Evolutionary conservation across 2,329 filamentous ascomycete genomes (phyloP).

Genomic region (Monosporascus sp.): DNA sequence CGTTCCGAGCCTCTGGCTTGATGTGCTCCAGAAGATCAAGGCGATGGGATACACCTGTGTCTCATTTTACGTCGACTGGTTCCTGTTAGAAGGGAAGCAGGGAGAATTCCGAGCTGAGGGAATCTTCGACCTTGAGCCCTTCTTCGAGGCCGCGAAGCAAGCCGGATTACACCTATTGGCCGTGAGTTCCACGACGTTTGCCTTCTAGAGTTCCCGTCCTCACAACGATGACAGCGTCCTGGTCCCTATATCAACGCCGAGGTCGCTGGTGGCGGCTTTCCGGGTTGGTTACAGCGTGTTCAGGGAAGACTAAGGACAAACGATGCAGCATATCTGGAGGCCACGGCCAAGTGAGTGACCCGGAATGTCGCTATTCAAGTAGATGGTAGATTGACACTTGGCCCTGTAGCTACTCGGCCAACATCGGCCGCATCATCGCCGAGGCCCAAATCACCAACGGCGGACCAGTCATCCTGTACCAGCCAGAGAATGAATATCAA

Average conservation of each 20-base stretch:
- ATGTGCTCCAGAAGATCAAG: conserved; percentile 77
- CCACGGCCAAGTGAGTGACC: conserved; percentile 56
- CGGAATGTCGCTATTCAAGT: not conserved
- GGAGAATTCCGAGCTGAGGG: conserved; percentile 66
- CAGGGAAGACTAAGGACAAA: conserved; percentile 58
- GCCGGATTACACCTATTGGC: conserved; percentile 74
- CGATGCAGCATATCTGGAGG: conserved; percentile 54
- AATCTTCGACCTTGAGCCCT: conserved; percentile 64
- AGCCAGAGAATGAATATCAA: conserved; percentile 74
- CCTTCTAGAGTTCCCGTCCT: too few relatives aligned
- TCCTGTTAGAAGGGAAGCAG: conserved; percentile 65
- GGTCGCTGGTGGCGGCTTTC: conserved; percentile 68
- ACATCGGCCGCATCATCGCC: conserved; percentile 61
- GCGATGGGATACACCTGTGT: conserved; percentile 73
- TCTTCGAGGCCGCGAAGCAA: conserved; percentile 69
- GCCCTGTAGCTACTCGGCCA: conserved; percentile 46
- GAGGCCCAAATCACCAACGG: conserved; percentile 75
- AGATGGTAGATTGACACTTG: not conserved
- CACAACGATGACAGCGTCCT: conserved; percentile 31
- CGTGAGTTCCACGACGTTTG: conserved; percentile 5
- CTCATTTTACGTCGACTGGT: conserved; percentile 75
- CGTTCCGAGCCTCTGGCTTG: conserved; percentile 43
- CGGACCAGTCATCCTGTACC: conserved; percentile 69
- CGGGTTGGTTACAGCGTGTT: conserved; percentile 70
- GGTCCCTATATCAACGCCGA: conserved; percentile 77